Evolutionary conservation across 495 filamentous ascomycete species (phyloP).

Genomic region (Daldinia concentrica): DNA sequence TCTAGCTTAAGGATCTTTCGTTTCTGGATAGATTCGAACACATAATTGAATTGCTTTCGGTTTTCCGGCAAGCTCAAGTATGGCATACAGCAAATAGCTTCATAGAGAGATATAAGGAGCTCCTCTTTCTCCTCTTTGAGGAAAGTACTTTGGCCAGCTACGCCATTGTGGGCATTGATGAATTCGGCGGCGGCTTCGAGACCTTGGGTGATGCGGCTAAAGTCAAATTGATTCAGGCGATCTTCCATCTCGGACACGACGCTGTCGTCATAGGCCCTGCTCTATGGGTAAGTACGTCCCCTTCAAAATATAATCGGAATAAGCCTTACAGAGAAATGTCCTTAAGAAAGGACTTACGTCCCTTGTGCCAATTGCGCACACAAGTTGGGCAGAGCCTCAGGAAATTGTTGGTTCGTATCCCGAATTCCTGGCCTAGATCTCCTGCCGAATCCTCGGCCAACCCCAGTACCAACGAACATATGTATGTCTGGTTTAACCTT

Average conservation of each 20-base stretch:
- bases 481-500: constrained; percentile 66
- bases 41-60: constrained; percentile 70
- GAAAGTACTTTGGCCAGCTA: constrained; percentile 47
- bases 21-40: constrained; percentile 78
- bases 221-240: constrained; percentile 58
- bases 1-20: constrained; percentile 73
- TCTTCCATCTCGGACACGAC: constrained; percentile 49
- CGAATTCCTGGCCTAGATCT: constrained; percentile 67
- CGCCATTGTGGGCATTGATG: constrained; percentile 50
- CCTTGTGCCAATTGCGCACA: constrained; percentile 80
- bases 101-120: constrained; percentile 60
- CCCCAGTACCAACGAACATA: constrained; percentile 73
- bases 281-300: constrained; percentile 48
- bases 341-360: constrained; percentile 69
- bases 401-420: constrained; percentile 52
- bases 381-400: constrained; percentile 81
- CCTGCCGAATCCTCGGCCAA: constrained; percentile 69
- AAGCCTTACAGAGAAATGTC: constrained; percentile 62
- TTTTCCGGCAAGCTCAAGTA: constrained; percentile 54
- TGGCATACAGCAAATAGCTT: constrained; percentile 61
- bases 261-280: constrained; percentile 47
- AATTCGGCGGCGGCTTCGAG: constrained; percentile 51
- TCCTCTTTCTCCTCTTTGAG: constrained; percentile 47
- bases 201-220: constrained; percentile 48
- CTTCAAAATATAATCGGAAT: constrained; percentile 26